A percentile compares a stretch with the other conserved stretches of the same genome.
Evolutionary conservation across 495 filamentous ascomycete genomes (phyloP).

Genomic region (Xylaria telfairii): DNA sequence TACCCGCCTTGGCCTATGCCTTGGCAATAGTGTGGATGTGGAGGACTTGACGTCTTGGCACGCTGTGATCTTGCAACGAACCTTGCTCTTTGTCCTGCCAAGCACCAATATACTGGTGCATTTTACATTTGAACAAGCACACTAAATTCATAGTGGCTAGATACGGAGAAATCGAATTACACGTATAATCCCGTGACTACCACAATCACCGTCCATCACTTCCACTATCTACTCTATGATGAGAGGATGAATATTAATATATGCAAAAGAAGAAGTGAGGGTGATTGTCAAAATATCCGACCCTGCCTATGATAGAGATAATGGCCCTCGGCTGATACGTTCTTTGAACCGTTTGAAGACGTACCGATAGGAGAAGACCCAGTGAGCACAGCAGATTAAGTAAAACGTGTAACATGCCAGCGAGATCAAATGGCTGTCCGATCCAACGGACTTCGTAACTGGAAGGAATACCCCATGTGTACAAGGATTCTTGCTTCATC

Average conservation of each 20-base stretch:
- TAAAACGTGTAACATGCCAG: neutral
- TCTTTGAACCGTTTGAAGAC: neutral
- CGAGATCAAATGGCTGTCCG: neutral
- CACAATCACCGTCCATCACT: neutral
- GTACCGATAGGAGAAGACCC: neutral
- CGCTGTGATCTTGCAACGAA: neutral
- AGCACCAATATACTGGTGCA: slow-evolving; percentile 1
- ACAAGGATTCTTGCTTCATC: slow-evolving; percentile 12
- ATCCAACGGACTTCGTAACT: neutral
- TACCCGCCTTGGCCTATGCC: slow-evolving; percentile 18
- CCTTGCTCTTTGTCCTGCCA: slow-evolving; percentile 8
- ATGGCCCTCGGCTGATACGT: neutral
- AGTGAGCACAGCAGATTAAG: no score
- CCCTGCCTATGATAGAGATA: neutral
- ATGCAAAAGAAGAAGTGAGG: neutral
- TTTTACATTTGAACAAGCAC: neutral
- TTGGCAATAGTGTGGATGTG: slow-evolving; percentile 11
- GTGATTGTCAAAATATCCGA: neutral
- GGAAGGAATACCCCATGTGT: neutral
- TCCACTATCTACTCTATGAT: neutral
- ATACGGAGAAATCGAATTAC: neutral
- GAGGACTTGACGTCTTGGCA: slow-evolving; percentile 15
- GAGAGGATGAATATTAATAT: neutral
- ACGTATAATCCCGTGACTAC: neutral
- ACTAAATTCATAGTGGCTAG: neutral